A percentile compares a stretch with the other conserved stretches of the same genome.
Conservation (phyloP, 2,329 filamentous ascomycete genomes). For the Sporothrix luriei region DNA sequence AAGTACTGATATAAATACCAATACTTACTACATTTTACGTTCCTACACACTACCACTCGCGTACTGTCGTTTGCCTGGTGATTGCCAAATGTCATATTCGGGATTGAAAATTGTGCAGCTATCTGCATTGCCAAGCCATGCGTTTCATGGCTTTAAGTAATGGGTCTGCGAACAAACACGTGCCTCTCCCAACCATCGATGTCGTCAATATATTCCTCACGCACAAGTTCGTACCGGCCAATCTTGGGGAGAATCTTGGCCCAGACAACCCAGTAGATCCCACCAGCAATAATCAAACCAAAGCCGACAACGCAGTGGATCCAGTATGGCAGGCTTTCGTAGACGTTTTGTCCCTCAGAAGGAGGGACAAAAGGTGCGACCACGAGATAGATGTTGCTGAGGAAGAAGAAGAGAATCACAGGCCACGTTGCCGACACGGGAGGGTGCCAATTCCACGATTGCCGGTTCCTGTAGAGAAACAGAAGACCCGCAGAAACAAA, state of each 20-base stretch:
- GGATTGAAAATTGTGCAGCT: no score
- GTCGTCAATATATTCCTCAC: slow-evolving; percentile 56
- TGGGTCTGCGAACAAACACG: slow-evolving; percentile 49
- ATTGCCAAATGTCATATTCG: no score
- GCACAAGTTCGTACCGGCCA: slow-evolving; percentile 58
- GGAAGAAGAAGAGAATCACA: slow-evolving; percentile 60
- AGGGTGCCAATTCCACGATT: slow-evolving; percentile 55
- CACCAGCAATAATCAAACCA: slow-evolving; percentile 56
- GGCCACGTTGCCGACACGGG: slow-evolving; percentile 59
- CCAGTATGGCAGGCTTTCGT: slow-evolving; percentile 58
- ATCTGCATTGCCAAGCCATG: no score
- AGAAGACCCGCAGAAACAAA: slow-evolving; percentile 58
- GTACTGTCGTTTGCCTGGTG: no score
- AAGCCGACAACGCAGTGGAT: slow-evolving; percentile 62
- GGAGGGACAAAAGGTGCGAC: slow-evolving; percentile 62
- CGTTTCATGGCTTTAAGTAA: no score
- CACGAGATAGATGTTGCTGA: slow-evolving; percentile 64
- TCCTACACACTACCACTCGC: no score
- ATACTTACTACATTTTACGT: no score
- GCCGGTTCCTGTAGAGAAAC: slow-evolving; percentile 55
- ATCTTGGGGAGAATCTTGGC: slow-evolving; percentile 55
- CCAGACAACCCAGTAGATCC: slow-evolving; percentile 61
- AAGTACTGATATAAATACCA: no score
- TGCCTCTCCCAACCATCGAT: slow-evolving; percentile 66
- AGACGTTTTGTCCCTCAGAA: slow-evolving; percentile 54